Percentiles rank a stretch among this genome's conserved stretches.
These are phyloP conservation scores for Plantago coronopus DNA, from an alignment of 305 asterid species.

Conservation along the genomic window DNA sequence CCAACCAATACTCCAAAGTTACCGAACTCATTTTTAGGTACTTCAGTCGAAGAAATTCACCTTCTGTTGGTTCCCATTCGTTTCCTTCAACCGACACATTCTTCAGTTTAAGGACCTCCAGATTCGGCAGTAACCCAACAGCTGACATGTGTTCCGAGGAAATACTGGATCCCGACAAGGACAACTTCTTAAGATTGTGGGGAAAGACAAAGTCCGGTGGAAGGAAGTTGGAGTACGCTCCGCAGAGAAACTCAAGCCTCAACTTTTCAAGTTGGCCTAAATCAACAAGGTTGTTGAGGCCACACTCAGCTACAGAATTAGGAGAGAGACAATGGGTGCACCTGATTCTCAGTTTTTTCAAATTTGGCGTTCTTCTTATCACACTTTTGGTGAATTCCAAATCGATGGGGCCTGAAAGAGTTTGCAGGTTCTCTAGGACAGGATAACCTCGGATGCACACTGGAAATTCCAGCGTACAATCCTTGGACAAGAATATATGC, in stretches of 20 bases:
- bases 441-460: neutral
- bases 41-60: neutral
- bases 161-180: neutral
- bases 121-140: constrained; percentile 15
- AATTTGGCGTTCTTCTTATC: neutral
- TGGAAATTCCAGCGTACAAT: too few relatives aligned
- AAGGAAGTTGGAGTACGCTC: neutral
- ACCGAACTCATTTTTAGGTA: neutral
- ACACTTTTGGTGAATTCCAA: neutral
- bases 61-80: constrained; percentile 13
- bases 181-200: constrained; percentile 3
- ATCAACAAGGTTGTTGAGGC: neutral
- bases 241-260: neutral
- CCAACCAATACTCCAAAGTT: neutral
- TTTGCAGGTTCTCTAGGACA: constrained; percentile 6
- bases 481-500: constrained; percentile 2
- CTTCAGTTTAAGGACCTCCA: constrained; percentile 7
- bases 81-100: neutral
- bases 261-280: constrained; percentile 16
- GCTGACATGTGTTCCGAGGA: constrained; percentile 17
- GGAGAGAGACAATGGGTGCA: too few relatives aligned
- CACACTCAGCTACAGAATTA: neutral
- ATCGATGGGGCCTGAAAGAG: constrained; percentile 3
- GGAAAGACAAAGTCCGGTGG: constrained; percentile 12
- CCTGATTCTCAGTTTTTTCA: constrained; percentile 1